These are phyloP conservation scores for Albugo laibachii DNA, from an alignment of 352 stramenopile species.

Conservation along the genomic window DNA sequence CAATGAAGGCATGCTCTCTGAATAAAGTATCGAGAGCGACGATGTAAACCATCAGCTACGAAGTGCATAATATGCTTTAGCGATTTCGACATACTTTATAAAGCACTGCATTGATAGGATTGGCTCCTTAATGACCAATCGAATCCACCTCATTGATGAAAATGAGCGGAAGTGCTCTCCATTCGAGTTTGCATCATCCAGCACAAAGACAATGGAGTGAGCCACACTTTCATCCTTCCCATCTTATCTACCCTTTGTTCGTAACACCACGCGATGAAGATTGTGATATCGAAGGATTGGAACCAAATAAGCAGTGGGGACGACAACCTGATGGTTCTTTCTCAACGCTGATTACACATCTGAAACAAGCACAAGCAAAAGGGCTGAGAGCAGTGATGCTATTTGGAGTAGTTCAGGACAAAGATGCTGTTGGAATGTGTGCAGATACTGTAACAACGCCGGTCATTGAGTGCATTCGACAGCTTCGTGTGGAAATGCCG, in stretches of 20 bases:
- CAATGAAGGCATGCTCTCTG: no score
- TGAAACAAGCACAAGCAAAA: constrained; percentile 47
- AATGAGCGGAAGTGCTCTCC: constrained; percentile 10
- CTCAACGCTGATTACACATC: constrained; percentile 45
- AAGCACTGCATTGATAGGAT: no score
- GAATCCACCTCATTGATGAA: no score
- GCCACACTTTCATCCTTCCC: constrained; percentile 69
- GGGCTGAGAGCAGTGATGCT: constrained; percentile 74
- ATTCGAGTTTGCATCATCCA: constrained; percentile 66
- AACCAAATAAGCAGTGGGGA: constrained; percentile 76
- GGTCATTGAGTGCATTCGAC: constrained; percentile 49
- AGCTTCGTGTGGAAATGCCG: constrained; percentile 36
- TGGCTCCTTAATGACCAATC: no score
- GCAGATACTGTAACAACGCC: constrained; percentile 54
- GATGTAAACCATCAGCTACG: no score
- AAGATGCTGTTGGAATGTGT: constrained; percentile 54
- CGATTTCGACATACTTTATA: no score
- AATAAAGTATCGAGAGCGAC: no score
- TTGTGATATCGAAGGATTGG: constrained; percentile 49
- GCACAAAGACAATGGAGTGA: constrained; percentile 71
- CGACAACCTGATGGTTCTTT: constrained; percentile 36
- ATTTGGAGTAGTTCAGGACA: constrained; percentile 74
- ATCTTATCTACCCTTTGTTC: constrained; percentile 83
- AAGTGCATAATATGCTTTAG: no score
- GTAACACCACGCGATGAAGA: constrained; percentile 53